Base-by-base conservation (phyloP, 2,329 filamentous ascomycete genomes). In the Cercospora sp. region DNA sequence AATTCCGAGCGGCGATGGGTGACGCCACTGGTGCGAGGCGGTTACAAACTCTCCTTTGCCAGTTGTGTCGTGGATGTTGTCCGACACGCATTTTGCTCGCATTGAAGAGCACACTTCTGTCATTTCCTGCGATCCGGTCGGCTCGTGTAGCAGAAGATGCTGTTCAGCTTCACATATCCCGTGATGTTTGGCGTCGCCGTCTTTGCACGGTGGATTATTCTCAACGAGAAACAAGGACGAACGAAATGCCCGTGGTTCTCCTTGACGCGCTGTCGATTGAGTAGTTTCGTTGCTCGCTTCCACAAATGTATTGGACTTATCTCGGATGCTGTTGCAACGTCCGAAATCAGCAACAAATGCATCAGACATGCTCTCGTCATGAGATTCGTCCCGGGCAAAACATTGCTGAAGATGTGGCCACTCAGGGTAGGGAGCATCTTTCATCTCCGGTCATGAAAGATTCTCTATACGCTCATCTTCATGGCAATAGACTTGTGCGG, bases 401-500 rank as follows among this genome's bases (percentile, higher is more conserved):
- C 6, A 5, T n/a, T 40, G 36, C 36, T 40, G 36, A n/a, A 1
- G 3, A n/a, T n/a, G 16, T 40, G 36, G 16, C 36, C 45, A 51
- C 45, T 23, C 45, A 3, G 18, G 18, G 8, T 23, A 23, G 45
- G 13, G 18, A 23, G 18, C 18, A 3, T 12, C 20, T 3, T 23
- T 51, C 45, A 20, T 23, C 20, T 23, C 20, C 23, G 26, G 23
- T 30, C 16, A 9, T 18, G 20, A 2, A 9, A 31, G 1, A 40
- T 26, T 18, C 28, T 57, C 30, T 64, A 77, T 26, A 98, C 94
- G 77, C 92, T 96, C 95, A 99, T 99, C 84, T 98, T 97, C 95
- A 99, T 99, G 55, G 91, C 87, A 82, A 99, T 97, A 5, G 87
- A 87, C 83, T 94, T 94, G 79, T 97, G 93, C 66, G 95, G 94